Conservation (phyloP, 2,329 filamentous ascomycete species). For the Fusarium brachygibbosum region DNA sequence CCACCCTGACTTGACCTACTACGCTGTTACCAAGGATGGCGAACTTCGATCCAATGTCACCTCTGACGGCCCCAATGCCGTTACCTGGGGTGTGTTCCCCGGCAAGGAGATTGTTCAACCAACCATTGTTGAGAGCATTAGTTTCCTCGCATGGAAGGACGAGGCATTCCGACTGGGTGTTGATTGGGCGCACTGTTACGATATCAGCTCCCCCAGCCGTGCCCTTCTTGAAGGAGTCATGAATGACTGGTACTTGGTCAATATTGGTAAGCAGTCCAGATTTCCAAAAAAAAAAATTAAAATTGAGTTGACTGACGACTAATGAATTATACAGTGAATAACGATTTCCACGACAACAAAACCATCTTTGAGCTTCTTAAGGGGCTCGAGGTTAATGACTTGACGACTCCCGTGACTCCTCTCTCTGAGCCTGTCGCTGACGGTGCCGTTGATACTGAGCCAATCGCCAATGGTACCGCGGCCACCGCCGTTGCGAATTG, state of each 20-base stretch:
- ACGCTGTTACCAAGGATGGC: slow-evolving; percentile 88
- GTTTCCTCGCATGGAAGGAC: slow-evolving; percentile 98
- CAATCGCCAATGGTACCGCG: slow-evolving; percentile 28
- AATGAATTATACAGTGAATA: slow-evolving; percentile 76
- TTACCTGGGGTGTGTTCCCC: slow-evolving; percentile 99
- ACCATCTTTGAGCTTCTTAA: slow-evolving; percentile 90
- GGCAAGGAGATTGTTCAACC: slow-evolving; percentile 99
- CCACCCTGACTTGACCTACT: slow-evolving; percentile 89
- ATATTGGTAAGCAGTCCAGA: slow-evolving; percentile 78
- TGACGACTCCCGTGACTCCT: slow-evolving; percentile 61
- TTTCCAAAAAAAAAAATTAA: no score
- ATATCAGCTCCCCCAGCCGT: slow-evolving; percentile 80
- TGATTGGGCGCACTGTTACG: slow-evolving; percentile 95
- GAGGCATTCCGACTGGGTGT: slow-evolving; percentile 93
- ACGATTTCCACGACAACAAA: slow-evolving; percentile 90
- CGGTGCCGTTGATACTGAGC: slow-evolving; percentile 18
- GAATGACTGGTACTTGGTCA: slow-evolving; percentile 92
- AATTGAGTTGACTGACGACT: slow-evolving; percentile 1
- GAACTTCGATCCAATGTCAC: slow-evolving; percentile 87
- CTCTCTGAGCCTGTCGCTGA: slow-evolving; percentile 46
- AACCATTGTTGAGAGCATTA: slow-evolving; percentile 98
- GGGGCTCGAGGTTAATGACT: slow-evolving; percentile 76
- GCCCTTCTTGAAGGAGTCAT: slow-evolving; percentile 85
- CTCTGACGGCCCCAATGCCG: slow-evolving; percentile 92
- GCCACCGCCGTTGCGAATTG: slow-evolving; percentile 36